Evolutionary conservation across 345 rosid genomes (phyloP).

Genomic region (Corchorus olitorius): DNA sequence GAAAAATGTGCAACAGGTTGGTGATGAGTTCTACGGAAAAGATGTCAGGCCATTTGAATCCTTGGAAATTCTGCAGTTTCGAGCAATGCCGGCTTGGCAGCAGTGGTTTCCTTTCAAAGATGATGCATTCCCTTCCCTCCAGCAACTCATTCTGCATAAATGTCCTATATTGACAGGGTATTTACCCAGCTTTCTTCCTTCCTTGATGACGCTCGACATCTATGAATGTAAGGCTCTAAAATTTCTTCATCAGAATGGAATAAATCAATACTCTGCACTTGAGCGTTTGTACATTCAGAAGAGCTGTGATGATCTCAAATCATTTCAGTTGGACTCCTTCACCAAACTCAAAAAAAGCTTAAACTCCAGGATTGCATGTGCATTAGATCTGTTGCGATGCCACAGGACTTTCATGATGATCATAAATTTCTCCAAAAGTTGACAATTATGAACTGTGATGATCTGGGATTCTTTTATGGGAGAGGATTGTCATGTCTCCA

Average conservation of each 20-base stretch:
- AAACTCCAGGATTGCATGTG: not conserved
- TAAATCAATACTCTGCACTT: not conserved
- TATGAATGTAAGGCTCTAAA: not conserved
- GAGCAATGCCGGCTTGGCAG: slow-evolving; percentile 18
- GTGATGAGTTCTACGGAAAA: slow-evolving; percentile 23
- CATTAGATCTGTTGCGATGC: not conserved
- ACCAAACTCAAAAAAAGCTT: not conserved
- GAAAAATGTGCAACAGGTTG: slow-evolving; percentile 4
- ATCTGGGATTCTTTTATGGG: not conserved
- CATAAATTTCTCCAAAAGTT: not conserved
- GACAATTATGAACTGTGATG: not conserved
- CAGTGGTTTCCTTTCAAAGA: slow-evolving; percentile 21
- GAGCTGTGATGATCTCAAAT: not conserved
- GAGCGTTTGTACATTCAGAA: not conserved
- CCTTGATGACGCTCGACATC: not conserved
- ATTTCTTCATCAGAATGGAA: not conserved
- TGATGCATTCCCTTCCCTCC: slow-evolving; percentile 24
- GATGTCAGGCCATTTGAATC: slow-evolving; percentile 19
- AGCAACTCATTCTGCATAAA: slow-evolving; percentile 8
- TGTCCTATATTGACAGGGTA: slow-evolving; percentile 12
- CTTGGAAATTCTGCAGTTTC: slow-evolving; percentile 15
- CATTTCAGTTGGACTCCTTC: not conserved
- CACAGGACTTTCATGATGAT: not conserved
- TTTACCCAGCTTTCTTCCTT: not conserved
- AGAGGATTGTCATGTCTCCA: not conserved